Conservation (phyloP, 2,329 filamentous ascomycete species). For the Dactylella cylindrospora region DNA sequence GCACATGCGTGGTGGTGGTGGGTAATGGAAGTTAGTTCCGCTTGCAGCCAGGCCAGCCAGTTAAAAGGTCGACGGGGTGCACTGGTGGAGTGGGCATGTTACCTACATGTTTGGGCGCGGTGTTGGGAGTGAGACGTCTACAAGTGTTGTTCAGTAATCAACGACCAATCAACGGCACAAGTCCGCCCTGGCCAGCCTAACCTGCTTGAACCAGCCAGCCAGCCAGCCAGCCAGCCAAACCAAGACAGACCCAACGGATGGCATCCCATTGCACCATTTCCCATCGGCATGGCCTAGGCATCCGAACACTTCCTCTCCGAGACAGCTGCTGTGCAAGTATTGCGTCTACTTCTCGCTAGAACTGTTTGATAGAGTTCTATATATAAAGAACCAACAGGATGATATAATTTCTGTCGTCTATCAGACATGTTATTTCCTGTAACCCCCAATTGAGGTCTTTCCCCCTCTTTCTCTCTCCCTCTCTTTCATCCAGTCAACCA, state of each 20-base stretch:
- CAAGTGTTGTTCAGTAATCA: conserved; percentile 41
- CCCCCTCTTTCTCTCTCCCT: too few species aligned
- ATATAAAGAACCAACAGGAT: conserved; percentile 3
- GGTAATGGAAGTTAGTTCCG: too few species aligned
- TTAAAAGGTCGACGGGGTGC: background rate
- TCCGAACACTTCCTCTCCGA: conserved; percentile 26
- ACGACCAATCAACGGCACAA: conserved; percentile 28
- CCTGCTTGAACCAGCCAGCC: too few species aligned
- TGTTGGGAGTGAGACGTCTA: too few species aligned
- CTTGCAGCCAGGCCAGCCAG: background rate
- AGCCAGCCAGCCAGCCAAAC: too few species aligned
- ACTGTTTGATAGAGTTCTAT: background rate
- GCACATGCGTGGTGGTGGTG: background rate
- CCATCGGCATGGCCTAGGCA: conserved; percentile 31
- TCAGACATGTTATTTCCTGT: background rate
- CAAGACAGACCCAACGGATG: too few species aligned
- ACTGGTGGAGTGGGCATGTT: background rate
- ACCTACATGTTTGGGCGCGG: background rate
- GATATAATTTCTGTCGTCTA: conserved; percentile 4
- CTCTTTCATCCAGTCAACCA: too few species aligned
- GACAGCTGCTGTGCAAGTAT: background rate
- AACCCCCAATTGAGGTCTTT: too few species aligned
- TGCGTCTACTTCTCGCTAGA: conserved; percentile 5
- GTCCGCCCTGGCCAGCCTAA: too few species aligned
- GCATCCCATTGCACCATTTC: too few species aligned